phyloP scores from a whole-genome alignment of 1,284 basidiomycete genomes.

The Tremellales sp. region DNA sequence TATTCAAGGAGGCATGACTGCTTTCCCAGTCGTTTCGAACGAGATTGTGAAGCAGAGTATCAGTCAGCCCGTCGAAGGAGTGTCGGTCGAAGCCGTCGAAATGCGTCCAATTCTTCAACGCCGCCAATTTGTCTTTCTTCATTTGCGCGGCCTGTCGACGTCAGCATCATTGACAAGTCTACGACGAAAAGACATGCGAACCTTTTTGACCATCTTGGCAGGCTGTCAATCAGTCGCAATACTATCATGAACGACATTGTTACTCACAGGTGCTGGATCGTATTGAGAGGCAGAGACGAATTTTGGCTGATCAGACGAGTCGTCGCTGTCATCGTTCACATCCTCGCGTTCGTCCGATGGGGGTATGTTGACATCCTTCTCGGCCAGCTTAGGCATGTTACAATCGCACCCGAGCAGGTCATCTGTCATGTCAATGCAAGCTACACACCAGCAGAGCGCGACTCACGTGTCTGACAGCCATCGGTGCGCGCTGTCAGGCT shows the following conservation, averaged over 20 bases:
- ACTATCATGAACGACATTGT: background rate
- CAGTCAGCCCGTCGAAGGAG: slow-evolving; percentile 54
- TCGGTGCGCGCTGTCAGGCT: slow-evolving; percentile 70
- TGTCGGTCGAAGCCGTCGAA: slow-evolving; percentile 52
- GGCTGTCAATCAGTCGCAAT: slow-evolving; percentile 19
- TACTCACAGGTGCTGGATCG: slow-evolving; percentile 39
- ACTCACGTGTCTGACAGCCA: slow-evolving; percentile 72
- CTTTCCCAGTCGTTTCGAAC: background rate
- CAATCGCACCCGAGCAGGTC: slow-evolving; percentile 73
- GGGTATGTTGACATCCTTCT: slow-evolving; percentile 10
- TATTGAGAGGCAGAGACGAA: slow-evolving; percentile 69
- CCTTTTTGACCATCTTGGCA: slow-evolving; percentile 50
- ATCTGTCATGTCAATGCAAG: slow-evolving; percentile 18
- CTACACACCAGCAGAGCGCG: slow-evolving; percentile 9
- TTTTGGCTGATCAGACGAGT: slow-evolving; percentile 47
- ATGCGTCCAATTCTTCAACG: slow-evolving; percentile 84
- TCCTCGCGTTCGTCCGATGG: too few relatives aligned
- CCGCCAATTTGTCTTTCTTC: slow-evolving; percentile 71
- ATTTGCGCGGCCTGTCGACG: slow-evolving; percentile 60
- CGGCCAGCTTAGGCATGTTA: slow-evolving; percentile 14
- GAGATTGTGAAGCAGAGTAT: slow-evolving; percentile 31
- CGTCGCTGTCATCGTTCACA: slow-evolving; percentile 37
- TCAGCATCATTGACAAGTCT: slow-evolving; percentile 3
- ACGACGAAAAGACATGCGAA: slow-evolving; percentile 40
- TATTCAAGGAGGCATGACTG: too few relatives aligned